These are phyloP conservation scores for Neurospora sp. DNA, from an alignment of 495 filamentous ascomycete species.

Conservation along the genomic window DNA sequence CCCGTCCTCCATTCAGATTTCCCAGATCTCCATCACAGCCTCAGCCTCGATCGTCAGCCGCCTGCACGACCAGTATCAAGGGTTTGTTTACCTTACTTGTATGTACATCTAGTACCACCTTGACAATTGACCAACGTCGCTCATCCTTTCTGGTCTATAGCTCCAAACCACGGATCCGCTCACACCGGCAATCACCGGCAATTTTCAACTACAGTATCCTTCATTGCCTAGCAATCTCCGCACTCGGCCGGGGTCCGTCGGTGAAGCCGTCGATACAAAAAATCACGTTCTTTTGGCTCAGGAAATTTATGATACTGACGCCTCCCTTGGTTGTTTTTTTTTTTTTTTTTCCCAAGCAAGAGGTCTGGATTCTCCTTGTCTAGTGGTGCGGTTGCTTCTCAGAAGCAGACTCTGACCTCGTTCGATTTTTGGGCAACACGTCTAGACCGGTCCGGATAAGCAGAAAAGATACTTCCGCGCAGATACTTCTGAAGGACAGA, in stretches of 20 bases:
- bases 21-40: not conserved
- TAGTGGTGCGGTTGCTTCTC: not conserved
- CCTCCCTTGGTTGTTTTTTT: not conserved
- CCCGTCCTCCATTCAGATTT: not conserved
- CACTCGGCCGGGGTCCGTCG: not conserved
- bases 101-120: not conserved
- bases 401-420: not conserved
- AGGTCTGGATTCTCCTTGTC: not conserved
- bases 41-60: not conserved
- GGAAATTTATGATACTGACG: not conserved
- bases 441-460: not conserved
- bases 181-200: not conserved
- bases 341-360: not conserved
- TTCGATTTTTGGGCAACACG: not conserved
- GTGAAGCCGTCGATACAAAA: not conserved
- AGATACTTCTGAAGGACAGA: not conserved
- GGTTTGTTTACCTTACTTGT: not conserved
- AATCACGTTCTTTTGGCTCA: not conserved
- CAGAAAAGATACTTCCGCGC: not conserved
- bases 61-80: not conserved
- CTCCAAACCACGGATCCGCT: not conserved
- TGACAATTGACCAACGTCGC: not conserved
- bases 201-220: not conserved
- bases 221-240: not conserved
- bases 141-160: not conserved